A percentile compares a stretch with the other conserved stretches of the same genome.
phyloP scores from a whole-genome alignment of 2,329 filamentous ascomycete genomes.

The Exophiala sp. region DNA sequence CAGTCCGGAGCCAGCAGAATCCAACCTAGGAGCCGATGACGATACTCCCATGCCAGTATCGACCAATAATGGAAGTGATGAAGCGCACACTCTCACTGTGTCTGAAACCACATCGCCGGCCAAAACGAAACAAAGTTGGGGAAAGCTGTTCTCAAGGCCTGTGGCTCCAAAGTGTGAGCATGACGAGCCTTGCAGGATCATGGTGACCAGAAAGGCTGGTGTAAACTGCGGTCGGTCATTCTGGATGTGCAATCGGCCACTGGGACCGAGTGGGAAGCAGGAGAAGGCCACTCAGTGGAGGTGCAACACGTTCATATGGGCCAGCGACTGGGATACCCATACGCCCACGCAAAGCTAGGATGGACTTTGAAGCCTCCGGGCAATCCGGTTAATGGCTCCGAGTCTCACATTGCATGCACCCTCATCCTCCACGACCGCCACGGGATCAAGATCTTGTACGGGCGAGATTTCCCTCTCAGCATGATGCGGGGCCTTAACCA shows the following conservation, averaged over 20 bases:
- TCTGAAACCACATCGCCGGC: neutral
- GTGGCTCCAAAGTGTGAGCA: slow-evolving; percentile 78
- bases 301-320: slow-evolving; percentile 76
- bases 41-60: too few species aligned
- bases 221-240: slow-evolving; percentile 66
- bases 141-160: slow-evolving; percentile 70
- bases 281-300: slow-evolving; percentile 81
- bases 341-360: slow-evolving; percentile 10
- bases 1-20: too few species aligned
- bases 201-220: slow-evolving; percentile 83
- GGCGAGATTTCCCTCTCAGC: too few species aligned
- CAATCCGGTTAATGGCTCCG: too few species aligned
- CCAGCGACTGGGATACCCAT: slow-evolving; percentile 53
- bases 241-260: slow-evolving; percentile 66
- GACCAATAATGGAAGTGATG: too few species aligned
- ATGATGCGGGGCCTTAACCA: too few species aligned
- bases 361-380: too few species aligned
- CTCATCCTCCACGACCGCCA: too few species aligned
- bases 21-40: too few species aligned
- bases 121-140: slow-evolving; percentile 70
- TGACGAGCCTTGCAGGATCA: slow-evolving; percentile 73
- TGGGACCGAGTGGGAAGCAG: slow-evolving; percentile 79
- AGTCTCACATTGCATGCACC: too few species aligned
- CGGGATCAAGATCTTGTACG: too few species aligned
- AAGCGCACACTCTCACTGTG: too few species aligned